phyloP scores from a whole-genome alignment of 441 rosid species.

The Monsonia emarginata region DNA sequence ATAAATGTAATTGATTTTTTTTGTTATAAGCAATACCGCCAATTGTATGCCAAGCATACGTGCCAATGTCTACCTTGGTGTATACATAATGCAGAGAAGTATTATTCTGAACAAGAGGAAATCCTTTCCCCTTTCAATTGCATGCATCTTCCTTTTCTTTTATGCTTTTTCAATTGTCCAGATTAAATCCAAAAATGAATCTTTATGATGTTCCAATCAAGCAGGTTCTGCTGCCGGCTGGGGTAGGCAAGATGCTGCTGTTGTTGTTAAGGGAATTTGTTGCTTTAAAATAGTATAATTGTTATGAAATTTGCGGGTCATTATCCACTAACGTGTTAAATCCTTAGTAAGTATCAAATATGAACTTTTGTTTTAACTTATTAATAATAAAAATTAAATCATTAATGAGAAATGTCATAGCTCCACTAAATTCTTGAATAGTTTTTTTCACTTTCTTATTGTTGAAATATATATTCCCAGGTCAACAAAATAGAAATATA shows the following conservation, averaged over 20 bases:
- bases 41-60: background rate
- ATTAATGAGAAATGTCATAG: too few species aligned
- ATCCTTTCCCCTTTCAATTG: background rate
- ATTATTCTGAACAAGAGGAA: background rate
- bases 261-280: slow-evolving; percentile 72
- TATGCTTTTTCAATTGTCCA: background rate
- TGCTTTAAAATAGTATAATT: too few species aligned
- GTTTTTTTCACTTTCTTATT: too few species aligned
- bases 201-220: slow-evolving; percentile 15
- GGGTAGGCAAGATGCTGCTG: slow-evolving; percentile 92
- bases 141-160: background rate
- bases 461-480: too few species aligned
- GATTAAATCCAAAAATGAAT: background rate
- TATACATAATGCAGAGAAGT: background rate
- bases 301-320: too few species aligned
- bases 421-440: too few species aligned
- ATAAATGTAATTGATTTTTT: too few species aligned
- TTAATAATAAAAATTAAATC: too few species aligned
- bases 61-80: background rate
- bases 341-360: background rate
- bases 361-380: background rate
- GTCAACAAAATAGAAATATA: too few species aligned
- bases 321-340: too few species aligned
- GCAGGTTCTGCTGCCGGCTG: slow-evolving; percentile 96
- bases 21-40: too few species aligned